phyloP scores from a whole-genome alignment of 176 grass and related monocot species.

The Urochloa ruziziensis region DNA sequence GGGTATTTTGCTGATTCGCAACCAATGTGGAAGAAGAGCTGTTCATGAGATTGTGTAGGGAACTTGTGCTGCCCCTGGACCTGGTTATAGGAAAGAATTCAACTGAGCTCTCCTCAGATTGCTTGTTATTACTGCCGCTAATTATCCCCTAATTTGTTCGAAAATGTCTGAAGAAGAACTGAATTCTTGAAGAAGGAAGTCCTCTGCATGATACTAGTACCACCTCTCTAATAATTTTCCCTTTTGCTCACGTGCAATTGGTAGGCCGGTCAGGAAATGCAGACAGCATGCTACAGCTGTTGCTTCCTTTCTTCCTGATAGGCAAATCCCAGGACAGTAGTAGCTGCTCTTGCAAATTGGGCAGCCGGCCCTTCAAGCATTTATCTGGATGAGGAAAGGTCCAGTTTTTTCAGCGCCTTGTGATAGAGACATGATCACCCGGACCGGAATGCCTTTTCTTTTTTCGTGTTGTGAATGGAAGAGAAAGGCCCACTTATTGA shows the following conservation, averaged over 20 bases:
- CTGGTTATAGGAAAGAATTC: conserved; percentile 20
- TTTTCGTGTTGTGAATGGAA: background rate
- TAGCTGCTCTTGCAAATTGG: background rate
- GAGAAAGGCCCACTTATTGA: background rate
- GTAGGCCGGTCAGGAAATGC: background rate
- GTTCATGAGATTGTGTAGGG: conserved; percentile 28
- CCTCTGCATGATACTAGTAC: background rate
- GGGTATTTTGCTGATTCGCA: conserved; percentile 39
- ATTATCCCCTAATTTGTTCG: conserved; percentile 23
- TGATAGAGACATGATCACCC: background rate
- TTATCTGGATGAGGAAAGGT: background rate
- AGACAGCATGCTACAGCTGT: background rate
- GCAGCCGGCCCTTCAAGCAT: background rate
- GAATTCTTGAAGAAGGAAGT: background rate
- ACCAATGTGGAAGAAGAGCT: conserved; percentile 27
- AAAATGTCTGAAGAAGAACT: conserved; percentile 5
- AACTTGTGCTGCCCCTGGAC: background rate
- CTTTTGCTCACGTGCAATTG: background rate
- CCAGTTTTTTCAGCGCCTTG: background rate
- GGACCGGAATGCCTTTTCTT: background rate
- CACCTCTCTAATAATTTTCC: background rate
- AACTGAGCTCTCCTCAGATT: conserved; percentile 17
- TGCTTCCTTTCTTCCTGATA: background rate
- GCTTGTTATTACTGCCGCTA: conserved; percentile 31
- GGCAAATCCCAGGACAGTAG: background rate